A percentile compares a stretch with the other conserved stretches of the same genome.
phyloP scores from a whole-genome alignment of 345 rosid genomes.

The Salix viminalis region DNA sequence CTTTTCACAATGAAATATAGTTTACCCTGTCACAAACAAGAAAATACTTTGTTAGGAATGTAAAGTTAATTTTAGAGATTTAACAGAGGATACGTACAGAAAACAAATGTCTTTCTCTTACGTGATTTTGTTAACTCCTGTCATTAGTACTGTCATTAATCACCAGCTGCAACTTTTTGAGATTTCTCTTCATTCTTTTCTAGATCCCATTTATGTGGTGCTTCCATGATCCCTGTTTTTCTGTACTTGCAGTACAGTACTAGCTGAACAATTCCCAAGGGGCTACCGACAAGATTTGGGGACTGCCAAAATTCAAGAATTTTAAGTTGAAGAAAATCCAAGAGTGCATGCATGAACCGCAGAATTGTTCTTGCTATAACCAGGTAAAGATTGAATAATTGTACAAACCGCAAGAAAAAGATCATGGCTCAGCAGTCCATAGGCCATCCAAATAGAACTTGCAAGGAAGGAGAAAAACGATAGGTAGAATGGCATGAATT shows the following conservation, averaged over 20 bases:
- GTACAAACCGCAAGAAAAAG: slow-evolving; percentile 66
- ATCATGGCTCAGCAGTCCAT: slow-evolving; percentile 72
- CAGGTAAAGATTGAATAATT: neutral
- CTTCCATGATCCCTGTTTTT: slow-evolving; percentile 43
- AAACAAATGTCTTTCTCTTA: neutral
- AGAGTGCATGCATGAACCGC: neutral
- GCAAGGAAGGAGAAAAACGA: slow-evolving; percentile 76
- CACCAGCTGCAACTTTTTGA: slow-evolving; percentile 33
- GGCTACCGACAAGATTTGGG: slow-evolving; percentile 64
- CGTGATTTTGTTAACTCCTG: slow-evolving; percentile 23
- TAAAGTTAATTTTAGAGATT: neutral
- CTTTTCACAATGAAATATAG: neutral
- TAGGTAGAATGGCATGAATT: slow-evolving; percentile 86
- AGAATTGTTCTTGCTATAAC: neutral
- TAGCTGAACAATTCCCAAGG: slow-evolving; percentile 70
- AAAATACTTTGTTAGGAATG: neutral
- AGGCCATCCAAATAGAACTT: slow-evolving; percentile 65
- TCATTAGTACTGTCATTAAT: slow-evolving; percentile 16
- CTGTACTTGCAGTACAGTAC: slow-evolving; percentile 57
- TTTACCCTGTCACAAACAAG: neutral
- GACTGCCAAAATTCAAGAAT: slow-evolving; percentile 37
- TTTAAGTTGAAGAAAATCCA: neutral
- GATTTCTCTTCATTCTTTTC: slow-evolving; percentile 40
- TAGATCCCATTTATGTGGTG: slow-evolving; percentile 42
- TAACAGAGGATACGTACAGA: neutral